phyloP scores from a whole-genome alignment of 2,329 filamentous ascomycete genomes.

The Boeremia lycopersici region DNA sequence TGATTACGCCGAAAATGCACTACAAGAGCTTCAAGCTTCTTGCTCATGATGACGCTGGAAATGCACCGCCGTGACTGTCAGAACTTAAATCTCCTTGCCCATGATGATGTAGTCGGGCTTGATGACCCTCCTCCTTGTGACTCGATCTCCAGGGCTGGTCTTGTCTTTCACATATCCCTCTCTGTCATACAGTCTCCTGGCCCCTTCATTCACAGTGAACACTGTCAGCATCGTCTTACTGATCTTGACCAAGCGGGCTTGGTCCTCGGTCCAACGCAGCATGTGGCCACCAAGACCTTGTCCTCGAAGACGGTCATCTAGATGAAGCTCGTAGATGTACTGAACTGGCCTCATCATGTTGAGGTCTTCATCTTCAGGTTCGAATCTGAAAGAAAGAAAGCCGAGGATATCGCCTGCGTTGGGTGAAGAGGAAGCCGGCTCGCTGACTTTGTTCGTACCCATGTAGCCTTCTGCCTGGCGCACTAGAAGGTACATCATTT shows the following conservation, averaged over 20 bases:
- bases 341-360: conserved; percentile 61
- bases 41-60: conserved; percentile 32
- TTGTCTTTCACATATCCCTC: conserved; percentile 63
- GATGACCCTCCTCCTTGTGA: conserved; percentile 27
- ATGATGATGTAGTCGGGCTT: conserved; percentile 37
- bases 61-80: not conserved
- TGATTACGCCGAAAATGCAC: conserved; percentile 6
- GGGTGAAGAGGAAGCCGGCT: not conserved
- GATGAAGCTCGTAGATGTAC: conserved; percentile 81
- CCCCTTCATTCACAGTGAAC: conserved; percentile 66
- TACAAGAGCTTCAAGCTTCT: conserved; percentile 10
- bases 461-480: conserved; percentile 15
- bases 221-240: conserved; percentile 77
- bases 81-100: conserved; percentile 23
- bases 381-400: conserved; percentile 59
- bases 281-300: conserved; percentile 67
- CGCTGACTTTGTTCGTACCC: not conserved
- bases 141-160: conserved; percentile 57
- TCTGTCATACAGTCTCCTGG: conserved; percentile 65
- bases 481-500: conserved; percentile 71
- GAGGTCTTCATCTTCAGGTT: conserved; percentile 64
- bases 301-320: conserved; percentile 62
- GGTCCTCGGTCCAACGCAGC: conserved; percentile 61
- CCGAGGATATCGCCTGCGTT: conserved; percentile 26
- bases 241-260: conserved; percentile 62